phyloP scores from a whole-genome alignment of 257 asterid genomes.

The Salvia rosmarinus region DNA sequence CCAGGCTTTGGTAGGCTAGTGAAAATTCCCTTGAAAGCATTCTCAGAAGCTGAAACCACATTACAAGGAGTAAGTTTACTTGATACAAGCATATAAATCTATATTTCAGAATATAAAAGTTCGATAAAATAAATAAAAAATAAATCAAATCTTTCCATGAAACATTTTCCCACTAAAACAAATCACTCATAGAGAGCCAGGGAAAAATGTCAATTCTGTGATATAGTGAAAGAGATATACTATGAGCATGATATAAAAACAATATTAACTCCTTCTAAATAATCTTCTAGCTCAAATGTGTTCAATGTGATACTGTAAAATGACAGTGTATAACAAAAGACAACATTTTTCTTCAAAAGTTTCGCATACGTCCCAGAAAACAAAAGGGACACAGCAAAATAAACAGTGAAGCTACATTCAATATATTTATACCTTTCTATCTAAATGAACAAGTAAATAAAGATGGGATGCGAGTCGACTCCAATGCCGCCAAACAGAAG shows the following conservation, averaged over 20 bases:
- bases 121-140: background rate
- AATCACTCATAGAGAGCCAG: background rate
- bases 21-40: slow-evolving; percentile 76
- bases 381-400: slow-evolving; percentile 13
- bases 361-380: slow-evolving; percentile 8
- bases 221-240: background rate
- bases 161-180: slow-evolving; percentile 2
- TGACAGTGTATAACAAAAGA: background rate
- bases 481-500: slow-evolving; percentile 17
- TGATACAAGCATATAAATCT: slow-evolving; percentile 20
- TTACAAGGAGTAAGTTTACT: slow-evolving; percentile 19
- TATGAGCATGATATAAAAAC: background rate
- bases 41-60: slow-evolving; percentile 68
- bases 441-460: background rate
- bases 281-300: background rate
- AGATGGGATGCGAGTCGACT: slow-evolving; percentile 26
- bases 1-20: slow-evolving; percentile 88
- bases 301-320: background rate
- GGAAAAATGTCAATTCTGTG: background rate
- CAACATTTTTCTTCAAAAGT: background rate
- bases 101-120: slow-evolving; percentile 19
- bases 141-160: background rate
- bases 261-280: background rate
- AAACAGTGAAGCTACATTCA: slow-evolving; percentile 23
- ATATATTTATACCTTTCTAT: background rate